Base-by-base conservation (phyloP, 1,284 basidiomycete species). In the Spongiforma sp. region DNA sequence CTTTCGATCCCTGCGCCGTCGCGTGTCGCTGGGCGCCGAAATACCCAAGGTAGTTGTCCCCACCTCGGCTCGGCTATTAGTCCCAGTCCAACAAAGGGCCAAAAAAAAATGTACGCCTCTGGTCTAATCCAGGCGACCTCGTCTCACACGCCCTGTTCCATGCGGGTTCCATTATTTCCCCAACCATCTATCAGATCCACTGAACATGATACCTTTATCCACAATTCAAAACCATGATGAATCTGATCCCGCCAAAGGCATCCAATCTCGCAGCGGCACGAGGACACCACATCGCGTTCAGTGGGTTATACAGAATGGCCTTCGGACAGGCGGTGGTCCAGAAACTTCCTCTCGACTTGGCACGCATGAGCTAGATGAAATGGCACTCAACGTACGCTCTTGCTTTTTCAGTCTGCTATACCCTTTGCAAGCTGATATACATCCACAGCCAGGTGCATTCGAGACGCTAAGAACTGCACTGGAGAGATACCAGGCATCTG, bases 381-480 rank as follows among this genome's bases (percentile, higher is more conserved):
- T 78, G 66, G 82, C 77, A 1, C 63, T 79, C 24, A 76, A 84
- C 61, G 83, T 84, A 66, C 54, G 83, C 78, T 56, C 21, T 57
- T 41, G 15, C 52, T 10, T 57, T 26, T 54, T 21, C 26, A 59
- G 24, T 30, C 50, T 32, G 10, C 3, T 60, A n/a, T n/a, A n/a
- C n/a, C n/a, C 60, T 26, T 17, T 2, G 7, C 19, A 21, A 19
- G 28, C 64, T 68, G 60, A 73, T 26, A 37, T 32, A 7, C 2
- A 28, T 57, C 12, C n/a, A 8, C 65, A 89, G 88, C 82, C 84
- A 5, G 71, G 77, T 53, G 81, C 84, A 3, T 88, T 89, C 60
- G 77, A 82, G 62, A 82, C 76, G 11, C 80, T 89, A 21, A 82
- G 78, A 12, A 70, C 73, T 59, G 83, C 82, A 5, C 74, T 84